These are phyloP conservation scores for Magnolia kwangsiensis DNA, from an alignment of 164 flowering plant genomes.

Conservation along the genomic window DNA sequence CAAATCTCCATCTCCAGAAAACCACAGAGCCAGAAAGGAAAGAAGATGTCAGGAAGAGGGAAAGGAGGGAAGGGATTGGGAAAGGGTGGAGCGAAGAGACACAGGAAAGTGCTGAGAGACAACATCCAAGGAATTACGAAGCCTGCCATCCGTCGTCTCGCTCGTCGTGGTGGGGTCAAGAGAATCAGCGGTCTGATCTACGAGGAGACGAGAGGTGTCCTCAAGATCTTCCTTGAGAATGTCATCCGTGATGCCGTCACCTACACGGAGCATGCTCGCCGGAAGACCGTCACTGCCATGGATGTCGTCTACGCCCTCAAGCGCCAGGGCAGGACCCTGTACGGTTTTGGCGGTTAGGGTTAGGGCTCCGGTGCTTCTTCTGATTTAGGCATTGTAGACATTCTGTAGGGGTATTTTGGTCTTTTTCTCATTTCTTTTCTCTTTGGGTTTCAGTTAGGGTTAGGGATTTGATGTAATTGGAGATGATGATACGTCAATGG, in stretches of 20 bases:
- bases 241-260: slow-evolving; percentile 22
- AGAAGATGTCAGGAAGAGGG: slow-evolving; percentile 21
- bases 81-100: slow-evolving; percentile 28
- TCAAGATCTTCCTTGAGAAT: slow-evolving; percentile 21
- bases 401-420: too few species aligned
- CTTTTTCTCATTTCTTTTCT: too few species aligned
- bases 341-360: slow-evolving; percentile 21
- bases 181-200: slow-evolving; percentile 21
- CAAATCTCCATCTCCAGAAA: neutral
- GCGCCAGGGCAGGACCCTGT: slow-evolving; percentile 23
- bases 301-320: slow-evolving; percentile 22
- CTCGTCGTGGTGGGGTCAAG: slow-evolving; percentile 18
- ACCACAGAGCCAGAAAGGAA: neutral
- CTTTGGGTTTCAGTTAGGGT: too few species aligned
- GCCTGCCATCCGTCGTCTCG: slow-evolving; percentile 19
- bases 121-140: slow-evolving; percentile 24
- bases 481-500: neutral
- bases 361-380: neutral
- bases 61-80: slow-evolving; percentile 26
- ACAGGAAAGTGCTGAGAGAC: slow-evolving; percentile 21
- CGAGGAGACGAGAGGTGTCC: slow-evolving; percentile 22
- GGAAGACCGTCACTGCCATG: slow-evolving; percentile 26
- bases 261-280: slow-evolving; percentile 19
- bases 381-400: neutral
- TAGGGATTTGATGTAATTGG: too few species aligned